Evolutionary conservation across 129 eudicot species (phyloP), one percentile per base, ranked within the genome.

Genomic region (Dittrichia graveolens): DNA sequence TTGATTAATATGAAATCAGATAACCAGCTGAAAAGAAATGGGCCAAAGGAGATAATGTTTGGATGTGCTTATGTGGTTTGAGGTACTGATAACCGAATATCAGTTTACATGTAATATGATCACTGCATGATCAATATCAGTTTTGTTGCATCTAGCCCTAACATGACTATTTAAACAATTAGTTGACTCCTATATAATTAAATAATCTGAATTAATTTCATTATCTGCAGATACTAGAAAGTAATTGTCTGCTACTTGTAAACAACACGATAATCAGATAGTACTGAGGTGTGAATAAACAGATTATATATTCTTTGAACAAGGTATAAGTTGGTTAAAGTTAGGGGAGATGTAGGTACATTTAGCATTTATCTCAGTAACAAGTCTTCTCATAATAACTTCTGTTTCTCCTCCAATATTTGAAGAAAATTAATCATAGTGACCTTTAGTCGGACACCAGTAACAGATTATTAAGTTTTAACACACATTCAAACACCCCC

Each of bases 1-100:
- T 24, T 24, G 31, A 24, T 24, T 24, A 24, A 24, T 24, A 24
- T 24, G 31, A 24, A 24, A 24, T 24, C 31, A 24, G 31, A 24
- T 24, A 24, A 24, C 31, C 31, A 24, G 31, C 31, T 24, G 31
- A 24, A 24, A 24, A 0, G 31, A 24, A 24, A 24, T 24, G 31
- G 31, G 31, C 31, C 12, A 10, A 13, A 18, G 56, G 39, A 7
- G 9, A 5, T 3, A 2, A 42, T 18, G 55, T 46, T 47, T 18
- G 56, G 56, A 66, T 5, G 57, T 66, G 4, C 6, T 12, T 65
- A 41, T 44, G 63, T 34, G 18, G 61, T 56, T 56, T 56, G 61
- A 56, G n/a, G 54, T 48, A 10, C 14, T 47, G 52, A 47, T 47
- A 10, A 7, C 1, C 16, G 0, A 53, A 15, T 54, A 6, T 9